A percentile compares a stretch with the other conserved stretches of the same genome.
Conservation (phyloP, 176 grass and related monocot species). For the Phoenix roebelenii region DNA sequence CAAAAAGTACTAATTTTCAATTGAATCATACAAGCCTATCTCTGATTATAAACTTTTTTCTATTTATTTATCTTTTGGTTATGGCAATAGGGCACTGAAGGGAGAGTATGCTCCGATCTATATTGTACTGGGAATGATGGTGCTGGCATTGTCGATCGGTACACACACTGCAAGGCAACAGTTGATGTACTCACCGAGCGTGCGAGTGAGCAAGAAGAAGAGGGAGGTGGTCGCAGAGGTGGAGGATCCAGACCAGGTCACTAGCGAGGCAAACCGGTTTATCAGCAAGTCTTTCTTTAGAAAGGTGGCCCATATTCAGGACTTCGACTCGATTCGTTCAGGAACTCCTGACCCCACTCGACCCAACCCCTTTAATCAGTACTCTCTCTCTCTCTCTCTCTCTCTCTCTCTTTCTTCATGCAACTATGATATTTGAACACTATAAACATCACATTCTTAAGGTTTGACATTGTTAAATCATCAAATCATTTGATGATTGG, state of each 20-base stretch:
- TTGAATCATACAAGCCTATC: background rate
- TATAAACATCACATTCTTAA: no score
- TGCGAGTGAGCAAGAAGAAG: conserved; percentile 15
- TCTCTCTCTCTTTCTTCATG: no score
- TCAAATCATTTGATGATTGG: no score
- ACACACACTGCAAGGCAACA: conserved; percentile 3
- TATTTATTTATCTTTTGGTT: no score
- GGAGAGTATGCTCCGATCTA: conserved; percentile 2
- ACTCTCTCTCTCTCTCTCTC: background rate
- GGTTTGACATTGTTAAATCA: no score
- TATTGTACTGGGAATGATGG: background rate
- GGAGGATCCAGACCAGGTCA: background rate
- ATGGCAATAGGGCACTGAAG: background rate
- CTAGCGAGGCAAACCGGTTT: background rate
- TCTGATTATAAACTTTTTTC: background rate
- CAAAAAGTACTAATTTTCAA: background rate
- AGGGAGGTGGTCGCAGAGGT: conserved; percentile 4
- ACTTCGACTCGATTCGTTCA: background rate
- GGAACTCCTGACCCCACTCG: background rate
- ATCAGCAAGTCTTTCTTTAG: conserved; percentile 8
- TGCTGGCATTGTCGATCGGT: background rate
- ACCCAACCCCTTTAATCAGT: background rate
- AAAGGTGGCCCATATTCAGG: conserved; percentile 11
- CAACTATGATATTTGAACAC: no score
- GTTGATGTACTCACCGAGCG: conserved; percentile 2